A percentile compares a stretch with the other conserved stretches of the same genome.
Evolutionary conservation across 352 stramenopile genomes (phyloP).

Genomic region (Globisporangium apiculatum): DNA sequence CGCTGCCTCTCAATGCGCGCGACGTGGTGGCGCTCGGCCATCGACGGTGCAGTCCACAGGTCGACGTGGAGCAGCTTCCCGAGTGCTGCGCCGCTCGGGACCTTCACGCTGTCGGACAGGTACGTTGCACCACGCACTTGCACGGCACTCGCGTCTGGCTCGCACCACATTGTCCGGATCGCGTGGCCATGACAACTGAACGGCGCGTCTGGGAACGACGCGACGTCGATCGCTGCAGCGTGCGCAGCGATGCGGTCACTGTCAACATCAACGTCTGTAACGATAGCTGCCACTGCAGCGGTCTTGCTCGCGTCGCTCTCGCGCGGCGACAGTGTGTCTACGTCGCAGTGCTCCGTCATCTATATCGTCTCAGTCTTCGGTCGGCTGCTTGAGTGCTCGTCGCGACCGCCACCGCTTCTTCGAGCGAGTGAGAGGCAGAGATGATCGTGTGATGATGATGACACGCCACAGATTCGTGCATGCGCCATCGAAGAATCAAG

Average conservation of each 20-base stretch:
- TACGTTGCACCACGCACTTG: conserved; percentile 53
- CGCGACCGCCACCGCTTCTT: neutral
- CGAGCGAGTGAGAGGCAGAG: too few species aligned
- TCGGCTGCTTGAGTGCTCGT: neutral
- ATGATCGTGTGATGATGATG: neutral
- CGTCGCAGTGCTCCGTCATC: conserved; percentile 19
- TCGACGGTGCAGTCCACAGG: conserved; percentile 38
- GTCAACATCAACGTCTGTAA: conserved; percentile 9
- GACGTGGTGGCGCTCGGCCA: conserved; percentile 44
- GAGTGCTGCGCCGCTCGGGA: conserved; percentile 28
- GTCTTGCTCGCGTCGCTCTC: conserved; percentile 9
- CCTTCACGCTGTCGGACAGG: conserved; percentile 49
- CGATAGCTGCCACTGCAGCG: neutral
- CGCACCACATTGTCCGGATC: conserved; percentile 53
- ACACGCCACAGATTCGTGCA: too few species aligned
- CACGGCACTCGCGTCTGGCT: conserved; percentile 40
- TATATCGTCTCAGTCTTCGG: neutral
- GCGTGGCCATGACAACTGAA: conserved; percentile 23
- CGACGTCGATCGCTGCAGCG: conserved; percentile 3
- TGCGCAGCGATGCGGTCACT: neutral
- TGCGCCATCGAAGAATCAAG: too few species aligned
- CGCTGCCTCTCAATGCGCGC: conserved; percentile 37
- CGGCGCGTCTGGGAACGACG: conserved; percentile 25
- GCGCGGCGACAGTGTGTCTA: conserved; percentile 8
- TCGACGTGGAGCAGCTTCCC: conserved; percentile 63